Base-by-base conservation (phyloP, 1,139 yeast genomes). In the Yamadazyma oceani region DNA sequence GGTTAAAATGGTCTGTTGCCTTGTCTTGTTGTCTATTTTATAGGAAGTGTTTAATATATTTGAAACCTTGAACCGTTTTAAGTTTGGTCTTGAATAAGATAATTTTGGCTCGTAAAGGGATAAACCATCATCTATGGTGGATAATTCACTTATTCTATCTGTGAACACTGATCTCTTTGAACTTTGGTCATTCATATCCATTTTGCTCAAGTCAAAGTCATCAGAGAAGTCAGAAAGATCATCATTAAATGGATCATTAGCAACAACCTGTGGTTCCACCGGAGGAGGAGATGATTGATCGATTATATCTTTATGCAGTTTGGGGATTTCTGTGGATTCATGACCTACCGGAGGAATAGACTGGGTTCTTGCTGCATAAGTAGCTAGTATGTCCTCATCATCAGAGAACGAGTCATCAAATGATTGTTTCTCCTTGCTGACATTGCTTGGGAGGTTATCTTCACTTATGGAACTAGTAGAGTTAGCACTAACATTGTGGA, bases 51-150 rank as follows among this genome's bases (percentile, higher is more conserved):
- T 50, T 4, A 64, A 25, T 2, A 80, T 57, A 1, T 60, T 60
- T n/a, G 55, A 44, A 4, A 81, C 71, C 46, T 73, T 73, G 43
- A 62, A 75, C 38, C 92, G 58, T 19, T 61, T 62, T n/a, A 82
- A 66, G 33, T 71, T 74, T 1, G 66, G 56, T 36, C 80, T 62
- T 1, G 60, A 48, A 22, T 70, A 72, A 1, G 81, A 73, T 17
- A 75, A 51, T 33, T 66, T 64, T 0, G 82, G 33, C n/a, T 32
- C 34, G 31, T 35, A 16, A 24, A 19, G 21, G 8, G 32, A 24
- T 11, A 21, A 26, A 4, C 34, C 41, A 15, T 44, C 43, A 24
- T 39, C 26, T 5, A 28, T 17, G 6, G 25, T 22, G 4, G 10
- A 22, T 3, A 45, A 27, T 8, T 33, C 38, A 5, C 26, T 17